Base-by-base conservation (phyloP, 345 rosid species). In the Sisymbrium irio region DNA sequence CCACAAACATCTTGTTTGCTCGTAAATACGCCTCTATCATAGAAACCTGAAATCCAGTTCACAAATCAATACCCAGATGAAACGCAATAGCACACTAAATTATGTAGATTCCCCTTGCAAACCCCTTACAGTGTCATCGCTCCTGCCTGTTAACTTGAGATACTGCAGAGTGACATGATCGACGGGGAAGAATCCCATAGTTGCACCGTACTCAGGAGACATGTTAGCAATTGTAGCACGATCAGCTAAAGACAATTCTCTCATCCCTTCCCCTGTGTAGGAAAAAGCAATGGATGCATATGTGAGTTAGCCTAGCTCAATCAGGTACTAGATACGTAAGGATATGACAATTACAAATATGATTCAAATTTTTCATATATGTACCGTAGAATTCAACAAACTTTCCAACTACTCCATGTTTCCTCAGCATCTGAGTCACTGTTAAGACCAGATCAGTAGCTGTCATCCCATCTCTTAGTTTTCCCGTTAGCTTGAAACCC, bases 141-240 rank as follows among this genome's bases (percentile, higher is more conserved):
- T 95, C 76, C 99, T 89, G 73, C 99, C 99, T 9, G 99, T 95
- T 86, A 95, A 81, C 78, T 87, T 92, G 47, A 95, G 94, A 82
- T 92, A 95, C 67, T 95, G 92, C 62, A 95, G 73, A 27, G 99
- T 88, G 75, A 90, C 98, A 82, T 87, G 96, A 83, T 95, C 99
- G 5, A 95, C 99, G 19, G 98, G 99, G 90, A 95, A 95, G 81
- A 95, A 95, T 20, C 99, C 99, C 99, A 95, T 95, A 80, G 99
- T 95, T 77, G 99, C 98, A 85, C 99, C 99, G 73, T 95, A 95
- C 83, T 95, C 99, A 1, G 99, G 99, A 67, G 99, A 90, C 99
- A 95, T 95, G 66, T 95, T 95, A 55, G 99, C 99, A 71, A 92
- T 95, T 20, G 99, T 95, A 14, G 99, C 99, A 79, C 99, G 88